Base-by-base conservation (phyloP, 768 basidiomycete species). In the Amanita fuliginea region DNA sequence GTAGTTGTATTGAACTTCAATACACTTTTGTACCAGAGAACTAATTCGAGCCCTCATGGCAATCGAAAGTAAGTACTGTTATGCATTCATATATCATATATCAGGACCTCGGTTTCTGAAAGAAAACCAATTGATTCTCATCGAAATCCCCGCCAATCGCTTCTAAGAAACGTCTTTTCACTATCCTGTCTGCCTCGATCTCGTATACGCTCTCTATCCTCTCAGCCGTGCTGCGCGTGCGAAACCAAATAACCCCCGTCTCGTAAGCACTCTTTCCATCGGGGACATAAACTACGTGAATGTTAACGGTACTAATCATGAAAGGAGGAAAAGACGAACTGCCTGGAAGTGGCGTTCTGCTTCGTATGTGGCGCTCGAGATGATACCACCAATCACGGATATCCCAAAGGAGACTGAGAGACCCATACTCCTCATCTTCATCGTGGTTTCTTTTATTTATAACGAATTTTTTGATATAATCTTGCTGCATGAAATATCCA, bases 181-280 rank as follows among this genome's bases (percentile, higher is more conserved):
- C 41, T 40, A 50, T 50, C 48, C 28, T 50, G 41, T 50, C 40
- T 6, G 41, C 41, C 48, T 50, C 48, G 6, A 50, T 43, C 48
- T 50, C 41, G 48, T 41, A 42, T 40, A n/a, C n/a, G n/a, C n/a
- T n/a, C n/a, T 50, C 48, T 28, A 43, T 44, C 18, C 48, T 26
- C 34, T 40, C 37, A 22, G 48, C 24, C n/a, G 40, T 22, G 24
- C 40, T 22, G 37, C 24, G 40, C 18, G 16, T 49, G 40, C 48
- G 40, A 49, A 49, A 49, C 48, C 48, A 49, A 28, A 49, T 42
- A 41, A 49, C 48, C 32, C 48, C 37, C 35, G 13, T 30, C 35
- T 42, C 24, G 26, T 42, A 49, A 42, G 42, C 42, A 26, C 37
- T 49, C 47, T 49, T 43, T 49, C 47, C 37, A 16, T 49, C 5